Evolutionary conservation across 768 basidiomycete genomes (phyloP).

Genomic region (Boletellus ananas): DNA sequence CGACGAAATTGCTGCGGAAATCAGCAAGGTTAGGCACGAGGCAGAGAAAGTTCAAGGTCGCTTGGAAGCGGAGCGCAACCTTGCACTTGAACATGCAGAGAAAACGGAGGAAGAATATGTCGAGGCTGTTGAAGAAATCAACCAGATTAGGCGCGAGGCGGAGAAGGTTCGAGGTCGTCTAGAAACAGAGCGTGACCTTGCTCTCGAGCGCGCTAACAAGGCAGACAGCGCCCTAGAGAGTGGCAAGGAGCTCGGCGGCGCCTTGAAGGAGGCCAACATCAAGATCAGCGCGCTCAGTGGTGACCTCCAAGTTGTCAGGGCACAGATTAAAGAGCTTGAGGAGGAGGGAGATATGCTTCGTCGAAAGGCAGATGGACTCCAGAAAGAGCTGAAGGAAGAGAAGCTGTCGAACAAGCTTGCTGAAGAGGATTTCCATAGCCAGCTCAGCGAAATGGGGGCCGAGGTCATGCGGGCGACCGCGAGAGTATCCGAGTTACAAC

Average conservation of each 20-base stretch:
- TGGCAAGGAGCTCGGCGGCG: conserved; percentile 65
- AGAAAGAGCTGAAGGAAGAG: conserved; percentile 55
- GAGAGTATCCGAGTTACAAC: conserved; percentile 41
- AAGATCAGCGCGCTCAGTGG: conserved; percentile 50
- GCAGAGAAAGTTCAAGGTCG: neutral
- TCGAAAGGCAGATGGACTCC: conserved; percentile 49
- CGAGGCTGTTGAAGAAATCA: neutral
- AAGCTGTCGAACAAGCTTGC: conserved; percentile 38
- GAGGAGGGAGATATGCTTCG: conserved; percentile 54
- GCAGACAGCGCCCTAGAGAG: conserved; percentile 62
- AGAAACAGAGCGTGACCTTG: conserved; percentile 4
- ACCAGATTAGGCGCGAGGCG: neutral
- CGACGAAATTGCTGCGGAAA: too few species aligned
- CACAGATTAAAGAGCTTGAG: conserved; percentile 58
- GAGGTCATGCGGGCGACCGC: conserved; percentile 31
- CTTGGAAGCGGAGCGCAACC: neutral
- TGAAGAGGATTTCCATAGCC: conserved; percentile 37
- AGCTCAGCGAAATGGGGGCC: conserved; percentile 28
- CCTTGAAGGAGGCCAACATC: conserved; percentile 62
- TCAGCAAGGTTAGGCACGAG: neutral
- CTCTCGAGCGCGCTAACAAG: conserved; percentile 40
- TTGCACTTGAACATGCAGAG: conserved; percentile 25
- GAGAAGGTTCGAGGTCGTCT: conserved; percentile 1
- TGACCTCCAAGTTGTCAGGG: conserved; percentile 51
- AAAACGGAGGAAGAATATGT: neutral